Conservation (phyloP, 352 stramenopile species). For the Phytophthora constricta region DNA sequence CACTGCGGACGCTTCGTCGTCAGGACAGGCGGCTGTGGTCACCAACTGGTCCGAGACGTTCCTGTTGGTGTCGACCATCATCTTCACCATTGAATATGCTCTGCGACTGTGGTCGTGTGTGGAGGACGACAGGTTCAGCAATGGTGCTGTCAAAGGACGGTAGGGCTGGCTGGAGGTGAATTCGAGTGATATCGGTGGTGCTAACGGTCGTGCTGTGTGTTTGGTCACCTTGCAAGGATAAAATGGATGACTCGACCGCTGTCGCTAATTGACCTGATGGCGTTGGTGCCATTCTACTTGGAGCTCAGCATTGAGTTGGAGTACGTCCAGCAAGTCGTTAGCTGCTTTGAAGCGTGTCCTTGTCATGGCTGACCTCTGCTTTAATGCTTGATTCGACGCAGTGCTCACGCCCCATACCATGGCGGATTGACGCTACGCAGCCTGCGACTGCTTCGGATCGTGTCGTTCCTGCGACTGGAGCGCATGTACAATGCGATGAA, state of each 20-base stretch:
- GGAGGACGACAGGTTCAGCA: conserved; percentile 56
- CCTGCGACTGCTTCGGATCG: conserved; percentile 61
- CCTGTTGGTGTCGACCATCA: conserved; percentile 57
- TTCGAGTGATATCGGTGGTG: neutral
- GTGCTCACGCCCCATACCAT: conserved; percentile 31
- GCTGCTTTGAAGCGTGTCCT: neutral
- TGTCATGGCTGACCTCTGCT: neutral
- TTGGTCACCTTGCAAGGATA: conserved; percentile 31
- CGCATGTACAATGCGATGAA: conserved; percentile 70
- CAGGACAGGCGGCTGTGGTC: no score
- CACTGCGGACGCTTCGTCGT: neutral
- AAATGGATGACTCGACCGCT: conserved; percentile 66
- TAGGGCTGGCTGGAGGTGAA: conserved; percentile 15
- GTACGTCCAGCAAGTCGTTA: conserved; percentile 30
- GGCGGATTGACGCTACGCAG: conserved; percentile 58
- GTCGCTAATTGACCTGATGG: conserved; percentile 62
- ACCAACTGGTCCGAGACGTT: conserved; percentile 56
- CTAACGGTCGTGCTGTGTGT: conserved; percentile 2
- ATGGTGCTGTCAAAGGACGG: conserved; percentile 44
- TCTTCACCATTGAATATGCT: conserved; percentile 69
- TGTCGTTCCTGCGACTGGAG: conserved; percentile 67
- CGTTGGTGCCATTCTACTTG: conserved; percentile 66
- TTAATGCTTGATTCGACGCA: conserved; percentile 1
- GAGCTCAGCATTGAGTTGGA: conserved; percentile 56
- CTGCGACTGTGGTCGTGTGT: conserved; percentile 70